These are phyloP conservation scores for Danielia oregonensis DNA, from an alignment of 805 yeast genomes.

Conservation along the genomic window DNA sequence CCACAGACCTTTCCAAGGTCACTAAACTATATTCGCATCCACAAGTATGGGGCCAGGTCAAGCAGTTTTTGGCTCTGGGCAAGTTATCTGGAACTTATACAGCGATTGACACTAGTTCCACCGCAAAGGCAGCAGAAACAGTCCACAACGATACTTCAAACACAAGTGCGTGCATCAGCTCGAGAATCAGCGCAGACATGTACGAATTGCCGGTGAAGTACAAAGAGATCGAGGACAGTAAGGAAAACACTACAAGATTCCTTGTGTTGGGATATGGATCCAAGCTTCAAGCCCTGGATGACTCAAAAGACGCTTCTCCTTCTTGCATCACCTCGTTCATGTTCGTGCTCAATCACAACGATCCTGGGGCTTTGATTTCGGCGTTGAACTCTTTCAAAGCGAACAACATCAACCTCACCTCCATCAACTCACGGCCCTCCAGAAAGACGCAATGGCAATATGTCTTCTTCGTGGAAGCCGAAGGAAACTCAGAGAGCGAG, in stretches of 20 bases:
- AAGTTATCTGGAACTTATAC: constrained; percentile 35
- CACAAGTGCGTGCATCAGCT: constrained; percentile 38
- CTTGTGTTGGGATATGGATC: constrained; percentile 50
- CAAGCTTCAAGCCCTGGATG: constrained; percentile 1
- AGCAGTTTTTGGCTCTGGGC: constrained; percentile 45
- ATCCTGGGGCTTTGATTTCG: constrained; percentile 71
- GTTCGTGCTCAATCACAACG: constrained; percentile 59
- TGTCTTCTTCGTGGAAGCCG: constrained; percentile 73
- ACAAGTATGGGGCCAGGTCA: constrained; percentile 96
- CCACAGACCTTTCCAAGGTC: constrained; percentile 43
- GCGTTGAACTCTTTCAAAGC: constrained; percentile 57
- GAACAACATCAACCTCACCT: constrained; percentile 58
- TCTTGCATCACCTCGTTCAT: constrained; percentile 51
- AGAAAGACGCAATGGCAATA: constrained; percentile 70
- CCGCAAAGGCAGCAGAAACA: constrained; percentile 78
- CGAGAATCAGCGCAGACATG: constrained; percentile 13
- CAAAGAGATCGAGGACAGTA: constrained; percentile 62
- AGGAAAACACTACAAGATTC: constrained; percentile 83
- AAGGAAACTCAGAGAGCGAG: constrained; percentile 35
- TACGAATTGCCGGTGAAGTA: constrained; percentile 9
- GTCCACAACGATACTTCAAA: constrained; percentile 38
- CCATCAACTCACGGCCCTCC: constrained; percentile 78
- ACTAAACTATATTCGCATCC: constrained; percentile 82
- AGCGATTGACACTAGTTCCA: constrained; percentile 67
- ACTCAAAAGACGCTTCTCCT: constrained; percentile 4